A percentile compares a stretch with the other conserved stretches of the same genome.
Conservation (phyloP, 345 rosid species). For the Bruguiera sexangula region DNA sequence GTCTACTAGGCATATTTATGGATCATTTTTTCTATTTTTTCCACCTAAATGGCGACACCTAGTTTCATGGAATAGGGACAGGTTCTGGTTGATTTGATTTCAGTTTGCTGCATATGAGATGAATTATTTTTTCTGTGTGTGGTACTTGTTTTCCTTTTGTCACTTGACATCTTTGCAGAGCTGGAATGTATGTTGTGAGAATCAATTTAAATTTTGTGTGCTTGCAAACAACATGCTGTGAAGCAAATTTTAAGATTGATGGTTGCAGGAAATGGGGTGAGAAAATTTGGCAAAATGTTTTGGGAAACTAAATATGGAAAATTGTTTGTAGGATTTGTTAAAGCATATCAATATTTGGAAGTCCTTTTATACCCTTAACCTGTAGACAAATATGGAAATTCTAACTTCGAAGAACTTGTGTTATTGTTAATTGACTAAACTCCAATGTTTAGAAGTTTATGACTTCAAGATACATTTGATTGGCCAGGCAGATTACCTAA, state of each 20-base stretch:
- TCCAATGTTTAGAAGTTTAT: too few species aligned
- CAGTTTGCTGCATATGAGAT: not conserved
- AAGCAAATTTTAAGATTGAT: too few species aligned
- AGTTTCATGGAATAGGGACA: not conserved
- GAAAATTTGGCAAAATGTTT: not conserved
- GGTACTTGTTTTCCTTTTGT: not conserved
- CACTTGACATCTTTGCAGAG: not conserved
- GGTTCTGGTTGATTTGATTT: not conserved
- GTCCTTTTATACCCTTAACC: not conserved
- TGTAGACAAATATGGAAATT: not conserved
- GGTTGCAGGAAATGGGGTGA: not conserved
- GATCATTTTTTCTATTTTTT: too few species aligned
- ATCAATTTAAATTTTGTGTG: not conserved
- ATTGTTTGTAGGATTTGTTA: too few species aligned
- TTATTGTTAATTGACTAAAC: too few species aligned
- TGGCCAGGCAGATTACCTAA: not conserved
- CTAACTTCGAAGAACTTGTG: not conserved
- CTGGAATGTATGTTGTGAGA: not conserved
- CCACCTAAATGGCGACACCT: not conserved
- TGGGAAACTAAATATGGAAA: too few species aligned
- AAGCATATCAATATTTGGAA: not conserved
- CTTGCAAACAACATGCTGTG: too few species aligned
- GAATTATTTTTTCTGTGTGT: slow-evolving; percentile 3
- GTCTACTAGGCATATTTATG: too few species aligned
- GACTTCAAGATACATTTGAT: not conserved